Conservation (phyloP, 2,329 filamentous ascomycete genomes). For the Aureobasidium melanogenum region DNA sequence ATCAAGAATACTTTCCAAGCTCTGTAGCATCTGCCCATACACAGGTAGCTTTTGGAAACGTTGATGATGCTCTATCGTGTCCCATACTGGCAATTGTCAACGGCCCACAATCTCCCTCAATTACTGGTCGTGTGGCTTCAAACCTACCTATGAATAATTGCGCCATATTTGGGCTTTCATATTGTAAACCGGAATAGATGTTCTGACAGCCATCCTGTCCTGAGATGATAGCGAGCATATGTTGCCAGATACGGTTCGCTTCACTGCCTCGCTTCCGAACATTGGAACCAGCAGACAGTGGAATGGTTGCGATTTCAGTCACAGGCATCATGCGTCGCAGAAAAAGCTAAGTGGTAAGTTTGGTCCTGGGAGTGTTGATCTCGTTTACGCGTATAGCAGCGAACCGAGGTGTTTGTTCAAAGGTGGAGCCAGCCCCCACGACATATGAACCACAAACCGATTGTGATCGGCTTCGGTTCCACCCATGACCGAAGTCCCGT, state of each 20-base stretch:
- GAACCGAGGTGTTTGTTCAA: not conserved
- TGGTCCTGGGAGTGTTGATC: not conserved
- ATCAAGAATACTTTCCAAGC: conserved; percentile 23
- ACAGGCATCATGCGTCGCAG: conserved; percentile 20
- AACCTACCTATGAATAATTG: conserved; percentile 34
- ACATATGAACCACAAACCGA: not conserved
- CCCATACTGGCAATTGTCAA: conserved; percentile 32
- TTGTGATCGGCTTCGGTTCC: not conserved
- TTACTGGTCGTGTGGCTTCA: not conserved
- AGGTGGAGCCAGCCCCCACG: not conserved
- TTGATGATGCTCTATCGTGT: conserved; percentile 29
- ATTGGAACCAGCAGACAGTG: conserved; percentile 29
- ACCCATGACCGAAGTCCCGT: not conserved
- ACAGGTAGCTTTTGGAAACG: conserved; percentile 29
- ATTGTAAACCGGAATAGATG: conserved; percentile 28
- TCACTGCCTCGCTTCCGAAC: conserved; percentile 23
- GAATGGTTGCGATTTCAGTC: conserved; percentile 33
- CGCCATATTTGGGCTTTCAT: conserved; percentile 31
- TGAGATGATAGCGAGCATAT: conserved; percentile 26
- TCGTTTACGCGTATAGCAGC: not conserved
- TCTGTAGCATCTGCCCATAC: conserved; percentile 32
- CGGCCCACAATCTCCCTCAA: not conserved
- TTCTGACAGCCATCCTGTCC: conserved; percentile 29
- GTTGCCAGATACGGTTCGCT: conserved; percentile 24
- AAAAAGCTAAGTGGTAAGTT: not conserved